Evolutionary conservation across 192 early-diverging fungal species (phyloP), one percentile per base, ranked within the genome.

Genomic region (Rhizophagus clarus): DNA sequence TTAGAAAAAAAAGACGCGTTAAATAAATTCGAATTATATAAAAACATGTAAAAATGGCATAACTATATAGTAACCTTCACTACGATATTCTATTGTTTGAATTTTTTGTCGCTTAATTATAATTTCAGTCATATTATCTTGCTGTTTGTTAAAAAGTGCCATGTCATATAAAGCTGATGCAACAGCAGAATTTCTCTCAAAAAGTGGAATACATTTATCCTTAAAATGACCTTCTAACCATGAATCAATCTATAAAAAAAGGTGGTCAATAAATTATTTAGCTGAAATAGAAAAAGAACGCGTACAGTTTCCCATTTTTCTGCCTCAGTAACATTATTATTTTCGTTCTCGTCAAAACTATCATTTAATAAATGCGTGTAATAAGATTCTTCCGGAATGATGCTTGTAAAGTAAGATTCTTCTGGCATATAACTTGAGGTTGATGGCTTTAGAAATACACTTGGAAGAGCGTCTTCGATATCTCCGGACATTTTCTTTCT

Each of bases 121-220:
- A 31, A 75, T 61, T 61, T 61, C 26, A n/a, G 74, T 49, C 74
- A 61, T 61, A 7, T 56, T 29, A 60, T 75, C 73, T 45, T 75
- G 74, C 24, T 75, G n/a, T 60, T 45, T 61, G 49, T 75, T 75
- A 60, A 75, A 60, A 61, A 75, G 47, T 29, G 73, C 74, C 26
- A 75, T n/a, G 10, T 75, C 47, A 31, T 75, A 60, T 34, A 75
- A 56, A 10, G 73, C 73, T 8, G 73, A 49, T 34, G 73, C 73
- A 28, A 47, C 28, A 2, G n/a, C 73, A 28, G 49, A 20, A 40
- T 75, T 75, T 75, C 24, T 47, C 29, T 75, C 73, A 60, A 75
- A 75, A n/a, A 60, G 73, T 28, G 73, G 73, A 34, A 75, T 28
- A 20, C 20, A 12, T 0, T 49, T 24, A 75, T 75, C 42, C 31